These are phyloP conservation scores for Apiotrichum siamense DNA, from an alignment of 1,284 basidiomycete species.

Conservation along the genomic window DNA sequence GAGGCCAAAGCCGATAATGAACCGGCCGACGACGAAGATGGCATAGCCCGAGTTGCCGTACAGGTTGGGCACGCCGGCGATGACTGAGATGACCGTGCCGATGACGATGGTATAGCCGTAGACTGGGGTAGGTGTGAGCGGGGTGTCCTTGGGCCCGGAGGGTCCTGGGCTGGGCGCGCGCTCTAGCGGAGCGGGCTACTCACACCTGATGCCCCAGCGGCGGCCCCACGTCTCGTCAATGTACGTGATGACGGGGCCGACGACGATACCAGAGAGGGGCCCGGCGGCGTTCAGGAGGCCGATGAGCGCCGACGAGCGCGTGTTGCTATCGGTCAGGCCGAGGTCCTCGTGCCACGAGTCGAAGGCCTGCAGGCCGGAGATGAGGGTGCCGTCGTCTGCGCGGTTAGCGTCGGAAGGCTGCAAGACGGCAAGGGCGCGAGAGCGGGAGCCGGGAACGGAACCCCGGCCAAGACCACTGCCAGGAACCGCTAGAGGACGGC, in stretches of 20 bases:
- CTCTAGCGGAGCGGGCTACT: slow-evolving; percentile 8
- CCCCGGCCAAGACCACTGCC: no score
- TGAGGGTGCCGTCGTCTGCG: slow-evolving; percentile 46
- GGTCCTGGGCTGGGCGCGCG: no score
- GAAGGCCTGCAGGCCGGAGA: slow-evolving; percentile 46
- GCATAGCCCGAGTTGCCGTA: slow-evolving; percentile 46
- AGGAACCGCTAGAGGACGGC: no score
- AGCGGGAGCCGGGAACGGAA: no score
- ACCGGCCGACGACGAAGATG: slow-evolving; percentile 42
- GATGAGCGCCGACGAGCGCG: slow-evolving; percentile 30
- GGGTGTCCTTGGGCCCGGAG: no score
- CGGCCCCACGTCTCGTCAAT: slow-evolving; percentile 45
- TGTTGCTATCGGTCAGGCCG: slow-evolving; percentile 15
- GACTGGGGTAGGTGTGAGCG: slow-evolving; percentile 30
- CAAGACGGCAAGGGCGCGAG: no score
- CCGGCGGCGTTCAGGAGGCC: slow-evolving; percentile 46
- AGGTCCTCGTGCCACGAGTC: slow-evolving; percentile 46
- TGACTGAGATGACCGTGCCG: slow-evolving; percentile 43
- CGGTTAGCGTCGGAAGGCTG: no score
- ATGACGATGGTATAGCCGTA: slow-evolving; percentile 45
- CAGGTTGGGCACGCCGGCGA: slow-evolving; percentile 37
- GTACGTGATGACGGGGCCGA: slow-evolving; percentile 45
- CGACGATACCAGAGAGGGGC: slow-evolving; percentile 39
- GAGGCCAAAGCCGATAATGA: slow-evolving; percentile 46
- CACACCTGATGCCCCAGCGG: slow-evolving; percentile 47